These are phyloP conservation scores for Candida oleophila DNA, from an alignment of 805 yeast species.

Conservation along the genomic window DNA sequence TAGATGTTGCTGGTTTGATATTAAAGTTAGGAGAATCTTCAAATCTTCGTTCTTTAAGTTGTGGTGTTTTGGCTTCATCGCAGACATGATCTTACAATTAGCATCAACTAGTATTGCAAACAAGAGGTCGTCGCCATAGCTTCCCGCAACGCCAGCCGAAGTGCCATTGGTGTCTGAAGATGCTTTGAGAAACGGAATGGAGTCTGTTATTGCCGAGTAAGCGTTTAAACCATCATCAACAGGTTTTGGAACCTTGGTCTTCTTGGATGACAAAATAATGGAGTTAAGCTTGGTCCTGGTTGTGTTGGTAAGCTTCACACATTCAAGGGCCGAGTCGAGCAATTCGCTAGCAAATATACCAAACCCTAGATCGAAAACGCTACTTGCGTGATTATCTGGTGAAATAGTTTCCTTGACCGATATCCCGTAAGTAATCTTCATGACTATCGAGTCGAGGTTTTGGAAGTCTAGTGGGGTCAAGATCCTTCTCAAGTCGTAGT, in stretches of 20 bases:
- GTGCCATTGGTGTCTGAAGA: background rate
- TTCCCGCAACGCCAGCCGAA: constrained; percentile 5
- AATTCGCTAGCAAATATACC: constrained; percentile 29
- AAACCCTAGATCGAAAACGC: constrained; percentile 12
- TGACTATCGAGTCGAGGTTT: constrained; percentile 60
- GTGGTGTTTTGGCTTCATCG: constrained; percentile 75
- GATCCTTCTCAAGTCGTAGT: constrained; percentile 76
- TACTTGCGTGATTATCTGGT: background rate
- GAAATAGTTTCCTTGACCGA: background rate
- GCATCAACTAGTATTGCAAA: constrained; percentile 74
- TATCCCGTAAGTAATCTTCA: constrained; percentile 36
- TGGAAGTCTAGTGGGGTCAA: constrained; percentile 73
- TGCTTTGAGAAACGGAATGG: constrained; percentile 6
- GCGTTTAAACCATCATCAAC: constrained; percentile 1
- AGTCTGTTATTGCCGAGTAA: background rate
- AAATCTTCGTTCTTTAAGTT: constrained; percentile 79
- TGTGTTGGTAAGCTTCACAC: constrained; percentile 50
- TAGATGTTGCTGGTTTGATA: constrained; percentile 53
- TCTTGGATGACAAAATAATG: constrained; percentile 41
- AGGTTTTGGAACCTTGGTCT: constrained; percentile 12
- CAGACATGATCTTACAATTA: constrained; percentile 63
- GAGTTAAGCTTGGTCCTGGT: constrained; percentile 57
- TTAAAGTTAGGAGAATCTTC: constrained; percentile 68
- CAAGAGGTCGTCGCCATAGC: constrained; percentile 47
- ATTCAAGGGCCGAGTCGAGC: constrained; percentile 27